Base-by-base conservation (phyloP, 345 rosid genomes). In the Gossypium thurberi region DNA sequence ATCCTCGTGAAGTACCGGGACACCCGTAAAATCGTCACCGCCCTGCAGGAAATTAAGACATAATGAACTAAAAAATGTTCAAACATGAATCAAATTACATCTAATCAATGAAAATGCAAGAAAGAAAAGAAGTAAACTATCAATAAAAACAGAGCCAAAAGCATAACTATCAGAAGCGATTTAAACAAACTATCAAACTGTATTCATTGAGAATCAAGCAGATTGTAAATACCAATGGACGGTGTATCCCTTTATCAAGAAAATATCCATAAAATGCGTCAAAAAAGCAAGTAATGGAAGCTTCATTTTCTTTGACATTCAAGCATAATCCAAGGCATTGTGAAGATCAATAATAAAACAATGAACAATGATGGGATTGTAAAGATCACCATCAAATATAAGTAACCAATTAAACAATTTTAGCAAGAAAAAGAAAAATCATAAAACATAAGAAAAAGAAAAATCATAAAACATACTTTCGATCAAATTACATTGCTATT, bases 401-500 rank as follows among this genome's bases (percentile, higher is more conserved):
- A 33, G 81, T 72, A 79, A 77, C 68, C 53, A 70, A 59, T 17
- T 18, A 15, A 10, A 11, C 51, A 10, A 2, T 33, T 62, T 40
- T 63, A 42, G 8, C 15, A 48, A 44, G 26, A 11, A 43, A 48
- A 50, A 69, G 13, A 21, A 73, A 73, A 66, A 46, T 26, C 37
- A 47, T n/a, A 68, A 56, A 73, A 48, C 64, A 60, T 52, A 48
- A 44, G 26, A 11, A 43, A 48, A 50, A 69, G 13, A 21, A 75
- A 73, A 66, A 46, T 26, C 37, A 47, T n/a, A 68, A 56, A 73
- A 48, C 64, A 60, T 52, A 69, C 50, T 65, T 33, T 44, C 23
- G 67, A 78, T 68, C 80, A 73, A 60, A 70, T 47, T 9, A 78
- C 65, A 67, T 55, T 8, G 76, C 55, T 71, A 42, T 26, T 52